phyloP scores from a whole-genome alignment of 2,329 filamentous ascomycete genomes.

The Nakataea oryzae region DNA sequence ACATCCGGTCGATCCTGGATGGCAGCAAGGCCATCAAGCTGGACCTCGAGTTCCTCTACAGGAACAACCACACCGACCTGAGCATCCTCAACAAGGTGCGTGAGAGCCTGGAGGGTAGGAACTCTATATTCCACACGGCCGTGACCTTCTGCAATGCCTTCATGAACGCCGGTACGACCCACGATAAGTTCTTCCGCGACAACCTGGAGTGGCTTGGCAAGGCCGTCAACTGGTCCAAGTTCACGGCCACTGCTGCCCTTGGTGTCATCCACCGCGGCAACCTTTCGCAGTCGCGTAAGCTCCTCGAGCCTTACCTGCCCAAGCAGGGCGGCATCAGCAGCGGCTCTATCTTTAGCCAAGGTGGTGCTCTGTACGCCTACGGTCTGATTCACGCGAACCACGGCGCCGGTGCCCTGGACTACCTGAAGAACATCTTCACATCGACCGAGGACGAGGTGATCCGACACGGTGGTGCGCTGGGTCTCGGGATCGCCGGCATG shows the following conservation, averaged over 20 bases:
- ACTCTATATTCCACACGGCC: constrained; percentile 96
- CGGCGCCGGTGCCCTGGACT: constrained; percentile 78
- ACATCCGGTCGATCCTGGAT: constrained; percentile 62
- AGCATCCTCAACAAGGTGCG: constrained; percentile 92
- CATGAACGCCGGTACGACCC: constrained; percentile 97
- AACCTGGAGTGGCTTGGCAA: constrained; percentile 98
- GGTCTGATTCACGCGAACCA: constrained; percentile 97
- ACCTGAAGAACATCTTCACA: constrained; percentile 65
- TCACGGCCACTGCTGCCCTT: constrained; percentile 90
- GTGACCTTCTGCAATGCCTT: constrained; percentile 97
- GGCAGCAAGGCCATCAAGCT: constrained; percentile 90
- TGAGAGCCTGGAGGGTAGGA: constrained; percentile 88
- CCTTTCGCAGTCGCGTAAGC: constrained; percentile 81
- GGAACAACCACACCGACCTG: constrained; percentile 87
- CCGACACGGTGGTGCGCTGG: constrained; percentile 90
- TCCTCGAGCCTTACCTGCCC: constrained; percentile 90
- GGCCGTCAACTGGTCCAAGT: constrained; percentile 99
- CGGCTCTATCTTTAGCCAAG: constrained; percentile 90
- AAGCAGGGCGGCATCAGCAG: constrained; percentile 61
- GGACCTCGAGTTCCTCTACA: constrained; percentile 91
- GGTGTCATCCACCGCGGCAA: constrained; percentile 97
- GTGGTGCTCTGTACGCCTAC: constrained; percentile 89
- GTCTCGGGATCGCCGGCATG: constrained; percentile 95
- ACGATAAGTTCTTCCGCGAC: constrained; percentile 97
- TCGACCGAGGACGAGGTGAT: constrained; percentile 82